These are phyloP conservation scores for Gynandropsis gynandra DNA, from an alignment of 345 rosid species.

Conservation along the genomic window DNA sequence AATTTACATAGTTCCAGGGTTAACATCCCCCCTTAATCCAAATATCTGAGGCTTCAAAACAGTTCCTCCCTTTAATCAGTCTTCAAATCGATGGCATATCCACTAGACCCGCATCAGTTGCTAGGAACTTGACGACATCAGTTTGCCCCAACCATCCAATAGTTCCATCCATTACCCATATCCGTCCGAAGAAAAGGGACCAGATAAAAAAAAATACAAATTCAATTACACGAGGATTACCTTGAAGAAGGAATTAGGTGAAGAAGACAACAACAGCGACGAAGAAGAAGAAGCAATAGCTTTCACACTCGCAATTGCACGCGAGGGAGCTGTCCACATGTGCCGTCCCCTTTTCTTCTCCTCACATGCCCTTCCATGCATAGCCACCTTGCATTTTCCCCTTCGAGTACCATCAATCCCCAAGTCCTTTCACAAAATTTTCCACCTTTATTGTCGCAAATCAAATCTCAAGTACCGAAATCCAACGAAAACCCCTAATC, in stretches of 20 bases:
- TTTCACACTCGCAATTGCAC: constrained; percentile 38
- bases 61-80: too few relatives aligned
- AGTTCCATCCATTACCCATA: too few relatives aligned
- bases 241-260: constrained; percentile 50
- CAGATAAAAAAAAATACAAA: not conserved
- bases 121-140: not conserved
- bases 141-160: too few relatives aligned
- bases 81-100: not conserved
- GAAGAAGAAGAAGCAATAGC: constrained; percentile 39
- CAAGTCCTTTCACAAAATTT: constrained; percentile 10
- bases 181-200: not conserved
- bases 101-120: not conserved
- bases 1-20: too few relatives aligned
- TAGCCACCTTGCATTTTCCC: constrained; percentile 63
- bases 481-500: too few relatives aligned
- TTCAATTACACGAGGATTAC: constrained; percentile 23
- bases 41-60: too few relatives aligned
- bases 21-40: too few relatives aligned
- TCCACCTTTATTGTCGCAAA: too few relatives aligned
- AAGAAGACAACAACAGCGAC: constrained; percentile 32
- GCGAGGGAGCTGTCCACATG: constrained; percentile 53
- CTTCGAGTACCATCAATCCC: constrained; percentile 47
- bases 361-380: constrained; percentile 54
- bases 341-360: constrained; percentile 40
- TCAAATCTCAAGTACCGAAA: too few relatives aligned